Base-by-base conservation (phyloP, 331 rosid species). In the Cydonia oblonga region DNA sequence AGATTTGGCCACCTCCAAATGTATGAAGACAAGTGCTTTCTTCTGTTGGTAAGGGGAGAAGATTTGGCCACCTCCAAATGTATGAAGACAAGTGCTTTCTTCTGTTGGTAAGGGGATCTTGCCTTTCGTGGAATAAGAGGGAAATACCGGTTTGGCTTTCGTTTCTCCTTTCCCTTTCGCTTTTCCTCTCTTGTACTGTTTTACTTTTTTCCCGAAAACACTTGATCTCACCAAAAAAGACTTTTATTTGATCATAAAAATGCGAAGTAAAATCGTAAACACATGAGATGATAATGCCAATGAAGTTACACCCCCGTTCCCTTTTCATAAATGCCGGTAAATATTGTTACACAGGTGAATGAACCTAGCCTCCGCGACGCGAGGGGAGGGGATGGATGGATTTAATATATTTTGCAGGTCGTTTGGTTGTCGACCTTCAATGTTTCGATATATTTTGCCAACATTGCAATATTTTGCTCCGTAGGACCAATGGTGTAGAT, bases 31-130 rank as follows among this genome's bases (percentile, higher is more conserved):
- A 3, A 40, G 38, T 30, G 73, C 76, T 28, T 9, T 23, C 64
- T 24, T 81, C 56, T 6, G 71, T 71, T 38, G 42, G 79, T 58
- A 19, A 14, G 51, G 16, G 22, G 76, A 74, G 66, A 91, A 91
- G 87, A 86, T 93, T 30, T 93, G 98, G 97, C 98, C 97, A 15
- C 98, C 98, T n/a, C 98, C 98, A 68, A 93, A 91, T 82, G 97
- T 93, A 68, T 93, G 85, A 92, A 67, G 75, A 73, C 10, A 3
- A 40, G 38, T 30, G 73, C 76, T 28, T 9, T 23, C 64, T 24
- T 81, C 56, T 6, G 71, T 71, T 38, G 42, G 79, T 58, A 19
- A 14, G 51, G 16, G 22, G 76, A 74, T 81, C 53, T 72, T 60
- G 20, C 23, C 68, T 72, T 65, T 68, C 49, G 22, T 23, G 70